A percentile compares a stretch with the other conserved stretches of the same genome.
phyloP scores from a whole-genome alignment of 305 asterid genomes.

The Striga hermonthica region DNA sequence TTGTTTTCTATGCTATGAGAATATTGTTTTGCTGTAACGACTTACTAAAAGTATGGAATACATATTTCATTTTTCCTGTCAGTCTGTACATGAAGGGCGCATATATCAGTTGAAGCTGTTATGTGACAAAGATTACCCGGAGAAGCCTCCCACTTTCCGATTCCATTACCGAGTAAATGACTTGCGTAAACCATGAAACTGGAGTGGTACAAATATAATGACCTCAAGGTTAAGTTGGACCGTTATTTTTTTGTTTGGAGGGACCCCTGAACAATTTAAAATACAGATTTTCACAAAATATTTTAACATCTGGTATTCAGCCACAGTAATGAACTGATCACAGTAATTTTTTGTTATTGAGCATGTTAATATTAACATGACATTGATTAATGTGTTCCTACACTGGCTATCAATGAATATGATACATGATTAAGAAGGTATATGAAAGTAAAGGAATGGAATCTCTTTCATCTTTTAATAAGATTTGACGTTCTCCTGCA shows the following conservation, averaged over 20 bases:
- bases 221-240: constrained; percentile 26
- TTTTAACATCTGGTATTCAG: neutral
- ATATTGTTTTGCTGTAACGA: neutral
- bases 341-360: neutral
- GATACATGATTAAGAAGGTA: neutral
- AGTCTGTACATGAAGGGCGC: constrained; percentile 62
- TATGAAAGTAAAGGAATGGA: neutral
- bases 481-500: no score
- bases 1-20: neutral
- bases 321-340: neutral
- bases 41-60: constrained; percentile 5
- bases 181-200: constrained; percentile 55
- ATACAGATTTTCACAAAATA: constrained; percentile 3
- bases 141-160: constrained; percentile 56
- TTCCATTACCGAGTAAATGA: constrained; percentile 54
- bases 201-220: constrained; percentile 46
- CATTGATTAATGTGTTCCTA: no score
- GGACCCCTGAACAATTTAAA: constrained; percentile 5
- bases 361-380: neutral
- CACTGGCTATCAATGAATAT: neutral
- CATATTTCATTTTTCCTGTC: constrained; percentile 19
- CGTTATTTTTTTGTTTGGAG: neutral
- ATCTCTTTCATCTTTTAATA: no score
- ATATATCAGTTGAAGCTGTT: constrained; percentile 53
- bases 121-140: constrained; percentile 59